These are phyloP conservation scores for Anthracocystis setariae DNA, from an alignment of 1,284 basidiomycete species.

Conservation along the genomic window DNA sequence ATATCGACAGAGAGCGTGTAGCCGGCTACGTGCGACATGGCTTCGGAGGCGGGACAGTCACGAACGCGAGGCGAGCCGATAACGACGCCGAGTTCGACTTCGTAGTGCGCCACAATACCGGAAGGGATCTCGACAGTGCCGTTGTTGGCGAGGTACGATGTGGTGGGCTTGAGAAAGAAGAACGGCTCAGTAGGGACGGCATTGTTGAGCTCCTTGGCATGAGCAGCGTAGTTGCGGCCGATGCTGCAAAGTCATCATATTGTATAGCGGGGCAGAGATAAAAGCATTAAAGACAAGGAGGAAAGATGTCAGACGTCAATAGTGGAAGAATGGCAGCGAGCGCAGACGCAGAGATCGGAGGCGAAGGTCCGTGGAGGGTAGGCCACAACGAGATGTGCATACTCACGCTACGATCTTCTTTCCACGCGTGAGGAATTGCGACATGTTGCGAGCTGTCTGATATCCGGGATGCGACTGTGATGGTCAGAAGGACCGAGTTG, in stretches of 20 bases:
- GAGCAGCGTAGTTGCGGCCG: slow-evolving; percentile 73
- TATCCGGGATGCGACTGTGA: neutral
- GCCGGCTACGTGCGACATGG: slow-evolving; percentile 84
- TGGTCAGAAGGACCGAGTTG: slow-evolving; percentile 2
- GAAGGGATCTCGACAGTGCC: slow-evolving; percentile 85
- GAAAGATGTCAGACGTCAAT: no score
- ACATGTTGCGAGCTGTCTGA: slow-evolving; percentile 10
- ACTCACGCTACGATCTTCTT: slow-evolving; percentile 56
- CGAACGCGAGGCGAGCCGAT: slow-evolving; percentile 82
- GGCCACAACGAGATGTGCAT: neutral
- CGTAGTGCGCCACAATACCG: slow-evolving; percentile 87
- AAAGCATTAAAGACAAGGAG: neutral
- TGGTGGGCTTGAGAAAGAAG: slow-evolving; percentile 97
- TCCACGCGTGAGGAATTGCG: slow-evolving; percentile 42
- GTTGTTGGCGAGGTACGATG: slow-evolving; percentile 81
- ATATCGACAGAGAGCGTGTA: slow-evolving; percentile 95
- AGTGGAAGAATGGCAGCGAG: no score
- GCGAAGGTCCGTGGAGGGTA: no score
- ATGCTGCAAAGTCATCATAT: slow-evolving; percentile 53
- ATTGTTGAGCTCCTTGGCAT: slow-evolving; percentile 92
- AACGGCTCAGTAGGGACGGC: slow-evolving; percentile 91
- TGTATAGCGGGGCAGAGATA: neutral
- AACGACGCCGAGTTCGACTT: slow-evolving; percentile 97
- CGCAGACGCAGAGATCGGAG: neutral
- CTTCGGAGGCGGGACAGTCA: slow-evolving; percentile 79